Evolutionary conservation across 2,329 filamentous ascomycete species (phyloP).

Genomic region (Celoporthe dispersa): DNA sequence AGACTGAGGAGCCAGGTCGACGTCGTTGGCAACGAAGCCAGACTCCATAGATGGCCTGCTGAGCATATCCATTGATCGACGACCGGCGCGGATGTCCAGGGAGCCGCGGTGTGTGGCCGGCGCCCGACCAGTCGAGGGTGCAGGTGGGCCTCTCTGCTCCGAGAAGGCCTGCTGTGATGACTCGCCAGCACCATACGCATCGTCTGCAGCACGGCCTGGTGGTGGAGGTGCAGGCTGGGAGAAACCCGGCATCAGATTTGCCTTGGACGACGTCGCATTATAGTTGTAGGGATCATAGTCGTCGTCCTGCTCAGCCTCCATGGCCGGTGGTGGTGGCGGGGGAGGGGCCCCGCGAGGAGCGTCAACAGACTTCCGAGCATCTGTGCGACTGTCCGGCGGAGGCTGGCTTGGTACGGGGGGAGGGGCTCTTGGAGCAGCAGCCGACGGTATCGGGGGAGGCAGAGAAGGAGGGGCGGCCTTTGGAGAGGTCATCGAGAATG

Average conservation of each 20-base stretch:
- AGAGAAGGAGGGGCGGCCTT: constrained; percentile 49
- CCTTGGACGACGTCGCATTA: constrained; percentile 40
- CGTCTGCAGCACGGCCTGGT: constrained; percentile 42
- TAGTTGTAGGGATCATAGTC: constrained; percentile 74
- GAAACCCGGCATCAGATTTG: constrained; percentile 38
- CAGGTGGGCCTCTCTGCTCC: constrained; percentile 51
- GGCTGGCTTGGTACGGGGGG: constrained; percentile 65
- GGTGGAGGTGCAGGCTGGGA: constrained; percentile 38
- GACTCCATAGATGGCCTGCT: constrained; percentile 75
- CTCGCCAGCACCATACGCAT: constrained; percentile 53
- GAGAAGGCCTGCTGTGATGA: constrained; percentile 48
- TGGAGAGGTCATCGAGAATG: constrained; percentile 63
- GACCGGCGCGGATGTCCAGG: constrained; percentile 36
- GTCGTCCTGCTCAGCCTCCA: constrained; percentile 53
- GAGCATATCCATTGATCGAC: constrained; percentile 72
- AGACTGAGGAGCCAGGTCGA: constrained; percentile 75
- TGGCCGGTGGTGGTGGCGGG: constrained; percentile 61
- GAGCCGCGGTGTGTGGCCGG: constrained; percentile 51
- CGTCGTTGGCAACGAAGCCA: constrained; percentile 84
- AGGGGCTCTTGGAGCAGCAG: constrained; percentile 59
- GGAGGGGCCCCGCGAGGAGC: constrained; percentile 72
- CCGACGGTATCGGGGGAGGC: constrained; percentile 61
- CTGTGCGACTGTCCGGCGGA: constrained; percentile 47
- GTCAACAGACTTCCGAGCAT: constrained; percentile 68
- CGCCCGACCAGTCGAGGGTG: constrained; percentile 42